Conservation (phyloP, 1,284 basidiomycete species). For the Neolentinus lepideus region DNA sequence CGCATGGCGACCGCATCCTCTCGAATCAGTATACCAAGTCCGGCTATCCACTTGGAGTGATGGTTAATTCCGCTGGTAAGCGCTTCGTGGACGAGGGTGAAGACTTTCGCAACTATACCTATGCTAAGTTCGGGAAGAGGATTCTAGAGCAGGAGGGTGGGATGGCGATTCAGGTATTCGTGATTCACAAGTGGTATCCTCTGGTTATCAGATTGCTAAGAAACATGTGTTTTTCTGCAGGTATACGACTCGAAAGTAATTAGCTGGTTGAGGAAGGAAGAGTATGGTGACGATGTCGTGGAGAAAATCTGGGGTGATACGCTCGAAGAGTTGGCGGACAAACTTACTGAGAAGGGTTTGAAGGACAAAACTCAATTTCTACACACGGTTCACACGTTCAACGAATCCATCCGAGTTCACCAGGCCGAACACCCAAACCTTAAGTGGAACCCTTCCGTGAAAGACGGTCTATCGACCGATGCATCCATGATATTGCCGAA, state of each 20-base stretch:
- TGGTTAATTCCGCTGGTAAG: conserved; percentile 48
- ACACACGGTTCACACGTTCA: conserved; percentile 41
- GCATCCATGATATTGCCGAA: conserved; percentile 27
- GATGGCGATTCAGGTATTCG: conserved; percentile 47
- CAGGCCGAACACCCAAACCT: conserved; percentile 25
- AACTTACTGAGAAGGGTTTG: conserved; percentile 39
- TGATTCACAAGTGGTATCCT: not conserved
- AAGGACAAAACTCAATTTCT: conserved; percentile 34
- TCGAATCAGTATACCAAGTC: conserved; percentile 69
- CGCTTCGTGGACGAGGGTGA: conserved; percentile 67
- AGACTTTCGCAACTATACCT: conserved; percentile 67
- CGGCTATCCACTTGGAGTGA: conserved; percentile 62
- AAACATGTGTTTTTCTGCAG: not conserved
- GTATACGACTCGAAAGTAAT: conserved; percentile 41
- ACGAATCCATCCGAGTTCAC: conserved; percentile 35
- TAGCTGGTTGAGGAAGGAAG: conserved; percentile 44
- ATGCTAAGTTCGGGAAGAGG: conserved; percentile 56
- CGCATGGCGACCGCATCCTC: conserved; percentile 44
- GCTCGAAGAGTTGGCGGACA: conserved; percentile 42
- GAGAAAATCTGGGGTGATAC: conserved; percentile 42
- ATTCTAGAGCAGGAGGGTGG: conserved; percentile 52
- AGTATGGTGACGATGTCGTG: conserved; percentile 55
- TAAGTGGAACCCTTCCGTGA: conserved; percentile 54
- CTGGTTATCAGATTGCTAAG: not conserved
- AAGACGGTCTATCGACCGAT: conserved; percentile 46